Evolutionary conservation across 2,329 filamentous ascomycete genomes (phyloP), one percentile per base, ranked within the genome.

Genomic region (Cladosporium austrohemisphaericum): DNA sequence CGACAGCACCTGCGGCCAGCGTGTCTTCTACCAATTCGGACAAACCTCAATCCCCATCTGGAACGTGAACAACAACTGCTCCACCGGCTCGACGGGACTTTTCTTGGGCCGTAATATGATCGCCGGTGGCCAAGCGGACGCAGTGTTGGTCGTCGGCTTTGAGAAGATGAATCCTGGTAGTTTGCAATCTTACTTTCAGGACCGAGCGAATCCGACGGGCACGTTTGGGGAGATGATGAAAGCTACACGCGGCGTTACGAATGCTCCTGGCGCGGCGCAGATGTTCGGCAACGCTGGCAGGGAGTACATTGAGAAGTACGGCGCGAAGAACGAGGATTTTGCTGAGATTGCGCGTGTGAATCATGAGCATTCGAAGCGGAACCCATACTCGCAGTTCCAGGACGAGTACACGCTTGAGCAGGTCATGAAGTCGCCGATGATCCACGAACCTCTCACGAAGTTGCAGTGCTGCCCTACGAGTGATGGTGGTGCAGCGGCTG

Each of bases 41-140:
- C 91, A 97, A 85, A 96, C 91, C 35, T 79, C 86, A 64, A 96
- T 97, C 61, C 92, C 92, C 63, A 89, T 97, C 67, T 91, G 94
- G 77, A 97, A 97, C 65, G 89, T 95, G 65, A 97, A 96, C 80
- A 97, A 97, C 78, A 96, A 96, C 76, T 97, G 92, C 77, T 88
- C 88, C 3, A 97, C 92, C 0, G 93, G 92, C n/a, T 90, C 85
- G 4, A 95, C 92, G 0, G 93, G 92, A 7, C 74, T 97, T 51
- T 84, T 84, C 65, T 85, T 97, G 79, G 93, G 80, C 2, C 78
- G 90, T 26, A 88, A 84, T 46, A 78, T 94, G 67, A 84, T 96
- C 60, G 77, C 82, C 5, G 79, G 87, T 60, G 91, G 91, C 26
- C 87, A 81, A 11, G 87, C 89, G 1, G 88, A 95, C 69, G 95